A percentile compares a stretch with the other conserved stretches of the same genome.
These are phyloP conservation scores for Trichoderma gamsii DNA, from an alignment of 495 filamentous ascomycete genomes.

Conservation along the genomic window DNA sequence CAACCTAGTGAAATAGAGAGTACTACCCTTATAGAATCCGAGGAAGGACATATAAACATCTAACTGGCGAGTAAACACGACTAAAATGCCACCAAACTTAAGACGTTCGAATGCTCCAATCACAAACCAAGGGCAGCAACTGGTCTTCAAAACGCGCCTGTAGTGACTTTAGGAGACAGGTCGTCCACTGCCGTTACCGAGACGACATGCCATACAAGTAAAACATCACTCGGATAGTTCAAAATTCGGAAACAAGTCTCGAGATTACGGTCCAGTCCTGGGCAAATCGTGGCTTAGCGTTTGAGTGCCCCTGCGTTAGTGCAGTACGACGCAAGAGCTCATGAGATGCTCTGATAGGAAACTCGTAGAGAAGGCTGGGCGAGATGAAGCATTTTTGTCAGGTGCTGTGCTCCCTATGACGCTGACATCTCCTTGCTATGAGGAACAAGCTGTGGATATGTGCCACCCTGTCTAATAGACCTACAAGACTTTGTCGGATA, in stretches of 20 bases:
- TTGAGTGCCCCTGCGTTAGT: slow-evolving; percentile 7
- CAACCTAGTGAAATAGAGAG: too few relatives aligned
- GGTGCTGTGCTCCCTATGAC: slow-evolving; percentile 1
- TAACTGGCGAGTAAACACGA: too few relatives aligned
- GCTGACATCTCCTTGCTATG: background rate
- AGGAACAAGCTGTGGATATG: background rate
- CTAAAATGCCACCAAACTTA: too few relatives aligned
- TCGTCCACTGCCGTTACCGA: background rate
- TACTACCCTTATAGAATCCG: too few relatives aligned
- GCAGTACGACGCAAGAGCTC: background rate
- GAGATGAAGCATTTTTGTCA: background rate
- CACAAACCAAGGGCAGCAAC: background rate
- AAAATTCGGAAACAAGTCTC: background rate
- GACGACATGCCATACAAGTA: background rate
- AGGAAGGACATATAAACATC: background rate
- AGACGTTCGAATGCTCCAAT: background rate
- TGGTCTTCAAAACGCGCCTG: background rate
- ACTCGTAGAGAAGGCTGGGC: background rate
- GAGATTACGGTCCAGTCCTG: background rate
- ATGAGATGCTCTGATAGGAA: background rate
- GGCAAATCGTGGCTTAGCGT: background rate
- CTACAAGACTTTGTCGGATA: background rate
- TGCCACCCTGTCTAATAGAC: background rate
- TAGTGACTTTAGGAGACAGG: background rate
- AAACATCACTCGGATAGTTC: background rate